A percentile compares a stretch with the other conserved stretches of the same genome.
Evolutionary conservation across 2,329 filamentous ascomycete species (phyloP).

Genomic region (Shiraia bambusicola): DNA sequence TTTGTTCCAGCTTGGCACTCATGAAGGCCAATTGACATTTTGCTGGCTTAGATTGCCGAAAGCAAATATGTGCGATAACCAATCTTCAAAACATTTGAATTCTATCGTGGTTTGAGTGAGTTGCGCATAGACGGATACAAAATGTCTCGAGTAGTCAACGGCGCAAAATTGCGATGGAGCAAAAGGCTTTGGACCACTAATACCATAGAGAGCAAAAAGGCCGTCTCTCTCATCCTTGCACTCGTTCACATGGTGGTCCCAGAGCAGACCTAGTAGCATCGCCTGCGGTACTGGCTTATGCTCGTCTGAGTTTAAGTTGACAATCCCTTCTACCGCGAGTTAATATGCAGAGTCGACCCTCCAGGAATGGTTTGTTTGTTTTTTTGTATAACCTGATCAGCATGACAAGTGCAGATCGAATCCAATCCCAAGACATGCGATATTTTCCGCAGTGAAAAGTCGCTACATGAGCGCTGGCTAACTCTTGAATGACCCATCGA

Average conservation of each 20-base stretch:
- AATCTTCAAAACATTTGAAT: background rate
- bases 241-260: too few species aligned
- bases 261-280: too few species aligned
- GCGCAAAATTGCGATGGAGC: background rate
- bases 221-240: too few species aligned
- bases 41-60: slow-evolving; percentile 3
- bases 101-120: too few species aligned
- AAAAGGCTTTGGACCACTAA: background rate
- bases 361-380: too few species aligned
- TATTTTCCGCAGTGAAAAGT: slow-evolving; percentile 4
- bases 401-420: background rate
- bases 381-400: too few species aligned
- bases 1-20: slow-evolving; percentile 5
- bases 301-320: too few species aligned
- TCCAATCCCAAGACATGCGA: slow-evolving; percentile 26
- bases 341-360: too few species aligned
- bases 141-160: background rate
- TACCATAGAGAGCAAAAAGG: too few species aligned
- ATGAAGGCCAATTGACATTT: slow-evolving; percentile 2
- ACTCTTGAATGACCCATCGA: slow-evolving; percentile 10
- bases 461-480: background rate
- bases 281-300: too few species aligned
- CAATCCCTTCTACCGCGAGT: too few species aligned
- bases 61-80: background rate
- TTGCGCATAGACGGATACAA: too few species aligned